These are phyloP conservation scores for carrot (Daucus carota) DNA, from an alignment of 129 eudicot species.

Conservation along the genomic window DH1_v3.0 NC_030384.2:40075501-40076000, in stretches of 20 bases:
- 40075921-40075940: background rate
- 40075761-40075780: conserved; percentile 15
- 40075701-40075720: conserved; percentile 28
- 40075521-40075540: conserved; percentile 67
- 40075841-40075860: conserved; percentile 62
- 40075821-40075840: conserved; percentile 72
- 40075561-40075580: conserved; percentile 77
- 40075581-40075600: conserved; percentile 78
- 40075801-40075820: conserved; percentile 98
- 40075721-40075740: conserved; percentile 5
- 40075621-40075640: conserved; percentile 74
- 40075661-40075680: conserved; percentile 54
- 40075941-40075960: background rate
- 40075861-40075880: conserved; percentile 41
- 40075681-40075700: conserved; percentile 81
- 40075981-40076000: conserved; percentile 55
- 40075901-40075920: conserved; percentile 23
- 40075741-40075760: conserved; percentile 15
- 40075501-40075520: conserved; percentile 58
- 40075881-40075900: conserved; percentile 69
- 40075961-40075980: conserved; percentile 31
- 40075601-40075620: conserved; percentile 60
- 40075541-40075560: conserved; percentile 60
- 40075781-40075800: conserved; percentile 56
- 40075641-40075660: conserved; percentile 65